Evolutionary conservation across 2,329 filamentous ascomycete genomes (phyloP).

Genomic region (Shiraia sp.): DNA sequence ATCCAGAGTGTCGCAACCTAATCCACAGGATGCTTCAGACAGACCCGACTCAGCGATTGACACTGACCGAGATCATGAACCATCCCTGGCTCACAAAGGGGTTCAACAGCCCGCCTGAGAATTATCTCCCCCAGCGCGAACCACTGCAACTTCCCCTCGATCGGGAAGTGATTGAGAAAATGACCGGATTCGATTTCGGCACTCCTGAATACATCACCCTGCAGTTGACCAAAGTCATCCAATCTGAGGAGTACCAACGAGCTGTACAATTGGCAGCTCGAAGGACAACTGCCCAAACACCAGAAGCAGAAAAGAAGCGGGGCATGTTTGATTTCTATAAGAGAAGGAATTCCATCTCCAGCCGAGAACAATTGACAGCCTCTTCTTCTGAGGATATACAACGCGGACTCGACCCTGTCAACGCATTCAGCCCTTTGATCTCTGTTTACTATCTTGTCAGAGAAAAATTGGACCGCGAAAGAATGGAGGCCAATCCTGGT

Average conservation of each 20-base stretch:
- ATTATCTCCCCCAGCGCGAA: constrained; percentile 81
- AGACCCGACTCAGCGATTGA: constrained; percentile 84
- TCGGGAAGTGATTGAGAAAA: constrained; percentile 79
- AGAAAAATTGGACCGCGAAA: constrained; percentile 87
- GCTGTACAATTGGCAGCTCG: constrained; percentile 73
- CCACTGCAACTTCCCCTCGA: constrained; percentile 86
- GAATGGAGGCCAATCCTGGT: constrained; percentile 61
- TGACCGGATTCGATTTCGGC: constrained; percentile 98
- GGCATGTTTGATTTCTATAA: constrained; percentile 98
- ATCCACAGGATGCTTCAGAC: constrained; percentile 96
- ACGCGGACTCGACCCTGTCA: constrained; percentile 82
- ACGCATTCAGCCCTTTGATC: constrained; percentile 88
- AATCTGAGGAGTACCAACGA: constrained; percentile 91
- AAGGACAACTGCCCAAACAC: constrained; percentile 62
- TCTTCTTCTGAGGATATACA: constrained; percentile 86
- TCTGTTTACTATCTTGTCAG: constrained; percentile 96
- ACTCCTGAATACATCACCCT: constrained; percentile 78
- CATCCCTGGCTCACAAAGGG: constrained; percentile 97
- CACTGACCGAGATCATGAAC: constrained; percentile 86
- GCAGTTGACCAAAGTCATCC: constrained; percentile 82
- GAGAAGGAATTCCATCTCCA: constrained; percentile 83
- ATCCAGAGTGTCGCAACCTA: constrained; percentile 84
- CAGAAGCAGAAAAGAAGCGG: constrained; percentile 74
- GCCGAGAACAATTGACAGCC: constrained; percentile 80
- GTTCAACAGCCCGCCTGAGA: constrained; percentile 83